These are phyloP conservation scores for Trichoderma brevicompactum DNA, from an alignment of 2,329 filamentous ascomycete genomes.

Conservation along the genomic window DNA sequence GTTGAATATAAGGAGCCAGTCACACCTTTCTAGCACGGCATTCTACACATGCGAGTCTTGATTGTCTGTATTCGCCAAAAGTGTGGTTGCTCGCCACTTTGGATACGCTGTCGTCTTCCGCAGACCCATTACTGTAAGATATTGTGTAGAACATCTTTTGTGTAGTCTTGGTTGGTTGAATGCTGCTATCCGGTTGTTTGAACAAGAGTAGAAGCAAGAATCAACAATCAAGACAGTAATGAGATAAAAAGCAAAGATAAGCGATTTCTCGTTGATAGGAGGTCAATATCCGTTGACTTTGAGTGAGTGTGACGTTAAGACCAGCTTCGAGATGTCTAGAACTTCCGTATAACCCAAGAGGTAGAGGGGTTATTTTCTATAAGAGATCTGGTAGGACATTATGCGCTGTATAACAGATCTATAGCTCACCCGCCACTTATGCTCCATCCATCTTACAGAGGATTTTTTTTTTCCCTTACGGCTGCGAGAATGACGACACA, in stretches of 20 bases:
- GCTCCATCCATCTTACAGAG: background rate
- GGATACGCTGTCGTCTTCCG: slow-evolving; percentile 5
- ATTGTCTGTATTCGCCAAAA: slow-evolving; percentile 9
- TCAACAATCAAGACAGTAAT: background rate
- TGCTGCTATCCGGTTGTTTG: background rate
- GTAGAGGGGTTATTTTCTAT: background rate
- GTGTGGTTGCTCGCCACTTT: slow-evolving; percentile 16
- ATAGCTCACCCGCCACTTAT: background rate
- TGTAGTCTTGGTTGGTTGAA: background rate
- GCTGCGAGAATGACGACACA: background rate
- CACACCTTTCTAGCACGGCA: slow-evolving; percentile 17
- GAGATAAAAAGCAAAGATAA: background rate
- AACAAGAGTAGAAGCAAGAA: background rate
- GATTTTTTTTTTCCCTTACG: background rate
- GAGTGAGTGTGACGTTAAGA: background rate
- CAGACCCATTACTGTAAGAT: background rate
- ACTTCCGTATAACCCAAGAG: background rate
- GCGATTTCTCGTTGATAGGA: background rate
- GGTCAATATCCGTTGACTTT: background rate
- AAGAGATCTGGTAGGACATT: background rate
- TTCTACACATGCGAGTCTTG: slow-evolving; percentile 14
- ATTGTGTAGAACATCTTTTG: slow-evolving; percentile 13
- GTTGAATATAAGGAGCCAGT: background rate
- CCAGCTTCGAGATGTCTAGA: background rate
- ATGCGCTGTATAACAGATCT: slow-evolving; percentile 4